Conservation (phyloP, 495 filamentous ascomycete species). For the Antarctomyces pellizariae region DNA sequence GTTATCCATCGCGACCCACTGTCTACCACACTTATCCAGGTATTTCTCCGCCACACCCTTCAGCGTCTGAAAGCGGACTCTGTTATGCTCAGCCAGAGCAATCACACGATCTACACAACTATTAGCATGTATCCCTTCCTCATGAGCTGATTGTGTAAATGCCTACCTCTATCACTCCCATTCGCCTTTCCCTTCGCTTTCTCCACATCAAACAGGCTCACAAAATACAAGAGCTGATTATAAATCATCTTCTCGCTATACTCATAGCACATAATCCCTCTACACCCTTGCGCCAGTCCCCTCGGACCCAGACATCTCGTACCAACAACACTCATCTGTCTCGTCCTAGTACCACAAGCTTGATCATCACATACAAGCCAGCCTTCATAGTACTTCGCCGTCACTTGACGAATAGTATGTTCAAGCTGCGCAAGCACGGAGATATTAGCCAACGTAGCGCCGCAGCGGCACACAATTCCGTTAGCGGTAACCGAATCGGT, state of each 20-base stretch:
- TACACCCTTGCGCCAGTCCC: slow-evolving; percentile 58
- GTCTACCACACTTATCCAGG: slow-evolving; percentile 77
- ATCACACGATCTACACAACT: slow-evolving; percentile 29
- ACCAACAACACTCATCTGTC: slow-evolving; percentile 82
- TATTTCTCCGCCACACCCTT: slow-evolving; percentile 64
- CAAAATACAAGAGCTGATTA: slow-evolving; percentile 83
- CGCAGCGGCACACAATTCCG: slow-evolving; percentile 59
- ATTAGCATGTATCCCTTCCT: slow-evolving; percentile 6
- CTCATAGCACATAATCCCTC: slow-evolving; percentile 77
- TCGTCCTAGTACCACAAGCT: slow-evolving; percentile 63
- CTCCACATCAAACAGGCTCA: slow-evolving; percentile 70
- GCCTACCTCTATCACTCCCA: slow-evolving; percentile 17
- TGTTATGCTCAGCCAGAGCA: slow-evolving; percentile 59
- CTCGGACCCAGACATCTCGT: slow-evolving; percentile 69
- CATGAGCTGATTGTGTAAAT: background rate
- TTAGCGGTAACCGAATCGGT: slow-evolving; percentile 34
- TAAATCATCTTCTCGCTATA: slow-evolving; percentile 74
- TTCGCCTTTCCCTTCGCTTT: slow-evolving; percentile 34
- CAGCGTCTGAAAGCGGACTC: slow-evolving; percentile 48
- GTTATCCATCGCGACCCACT: slow-evolving; percentile 90
- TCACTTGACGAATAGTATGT: slow-evolving; percentile 50
- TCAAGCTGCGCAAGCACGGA: slow-evolving; percentile 73
- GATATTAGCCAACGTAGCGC: slow-evolving; percentile 38
- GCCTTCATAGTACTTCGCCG: slow-evolving; percentile 70
- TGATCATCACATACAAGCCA: slow-evolving; percentile 82